Evolutionary conservation across 1,284 basidiomycete genomes (phyloP).

Genomic region (Trichosporon sp.): DNA sequence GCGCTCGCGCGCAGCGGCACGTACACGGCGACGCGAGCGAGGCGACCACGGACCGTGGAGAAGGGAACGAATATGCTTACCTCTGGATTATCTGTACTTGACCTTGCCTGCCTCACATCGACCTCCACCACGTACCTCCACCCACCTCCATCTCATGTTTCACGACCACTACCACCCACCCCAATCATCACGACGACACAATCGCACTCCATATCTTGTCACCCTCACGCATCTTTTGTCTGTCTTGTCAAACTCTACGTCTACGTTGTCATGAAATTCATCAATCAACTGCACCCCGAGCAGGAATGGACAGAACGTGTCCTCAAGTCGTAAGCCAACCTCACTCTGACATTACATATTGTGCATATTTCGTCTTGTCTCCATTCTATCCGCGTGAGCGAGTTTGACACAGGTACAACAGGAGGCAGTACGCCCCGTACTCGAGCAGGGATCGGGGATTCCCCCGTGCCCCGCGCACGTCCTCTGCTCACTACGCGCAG

Average conservation of each 20-base stretch:
- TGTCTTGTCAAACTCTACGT: background rate
- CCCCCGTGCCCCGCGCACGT: background rate
- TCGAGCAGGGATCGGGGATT: background rate
- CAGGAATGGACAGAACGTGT: background rate
- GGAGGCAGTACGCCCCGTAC: background rate
- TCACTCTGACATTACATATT: background rate
- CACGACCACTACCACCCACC: background rate
- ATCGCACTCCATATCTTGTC: background rate
- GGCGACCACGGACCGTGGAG: background rate
- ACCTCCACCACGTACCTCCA: background rate
- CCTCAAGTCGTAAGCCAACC: conserved; percentile 1
- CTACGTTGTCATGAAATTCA: background rate
- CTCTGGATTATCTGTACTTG: background rate
- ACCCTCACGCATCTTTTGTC: background rate
- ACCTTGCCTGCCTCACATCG: too few relatives aligned
- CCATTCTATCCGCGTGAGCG: background rate
- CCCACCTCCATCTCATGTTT: background rate
- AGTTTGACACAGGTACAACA: background rate
- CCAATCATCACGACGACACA: background rate
- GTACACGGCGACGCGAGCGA: background rate
- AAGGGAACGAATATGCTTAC: background rate
- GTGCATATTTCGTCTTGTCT: background rate
- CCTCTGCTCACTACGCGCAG: background rate
- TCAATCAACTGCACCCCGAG: background rate
- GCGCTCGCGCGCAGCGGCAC: too few relatives aligned